Percentiles rank a stretch among this genome's conserved stretches.
Evolutionary conservation across 345 rosid species (phyloP).

Genomic region (Lepidium didymum): DNA sequence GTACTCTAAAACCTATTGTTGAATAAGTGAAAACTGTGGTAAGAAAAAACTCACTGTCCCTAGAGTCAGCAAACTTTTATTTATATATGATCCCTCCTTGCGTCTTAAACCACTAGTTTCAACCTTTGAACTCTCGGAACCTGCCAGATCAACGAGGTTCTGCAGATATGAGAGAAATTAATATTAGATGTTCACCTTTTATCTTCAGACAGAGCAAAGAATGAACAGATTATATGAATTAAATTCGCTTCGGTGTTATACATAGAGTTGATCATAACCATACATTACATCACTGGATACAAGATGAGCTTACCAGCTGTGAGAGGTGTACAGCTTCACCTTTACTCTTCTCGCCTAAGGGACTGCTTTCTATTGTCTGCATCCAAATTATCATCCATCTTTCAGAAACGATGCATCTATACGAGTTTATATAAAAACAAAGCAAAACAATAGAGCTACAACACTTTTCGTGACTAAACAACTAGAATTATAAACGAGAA

Average conservation of each 20-base stretch:
- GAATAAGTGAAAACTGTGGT: slow-evolving; percentile 13
- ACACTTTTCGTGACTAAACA: background rate
- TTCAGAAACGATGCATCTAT: slow-evolving; percentile 8
- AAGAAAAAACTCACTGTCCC: slow-evolving; percentile 75
- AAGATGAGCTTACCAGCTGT: slow-evolving; percentile 72
- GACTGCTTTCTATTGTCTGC: slow-evolving; percentile 94
- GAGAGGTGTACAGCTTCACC: slow-evolving; percentile 94
- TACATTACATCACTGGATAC: slow-evolving; percentile 13
- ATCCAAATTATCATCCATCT: slow-evolving; percentile 22
- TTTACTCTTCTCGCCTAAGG: slow-evolving; percentile 60
- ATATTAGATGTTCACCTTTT: background rate
- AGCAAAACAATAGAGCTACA: background rate
- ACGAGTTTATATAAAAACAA: background rate
- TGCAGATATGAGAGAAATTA: slow-evolving; percentile 42
- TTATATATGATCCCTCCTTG: slow-evolving; percentile 96
- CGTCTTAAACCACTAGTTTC: slow-evolving; percentile 92
- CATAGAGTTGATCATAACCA: slow-evolving; percentile 9
- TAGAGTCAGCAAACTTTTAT: slow-evolving; percentile 93
- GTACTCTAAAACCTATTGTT: background rate
- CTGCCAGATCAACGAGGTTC: slow-evolving; percentile 99
- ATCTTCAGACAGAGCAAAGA: background rate
- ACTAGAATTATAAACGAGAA: background rate
- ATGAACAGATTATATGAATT: background rate
- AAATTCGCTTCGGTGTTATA: background rate
- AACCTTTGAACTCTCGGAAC: slow-evolving; percentile 99